Conservation (phyloP, 2,329 filamentous ascomycete species). For the Aureobasidium lini region DNA sequence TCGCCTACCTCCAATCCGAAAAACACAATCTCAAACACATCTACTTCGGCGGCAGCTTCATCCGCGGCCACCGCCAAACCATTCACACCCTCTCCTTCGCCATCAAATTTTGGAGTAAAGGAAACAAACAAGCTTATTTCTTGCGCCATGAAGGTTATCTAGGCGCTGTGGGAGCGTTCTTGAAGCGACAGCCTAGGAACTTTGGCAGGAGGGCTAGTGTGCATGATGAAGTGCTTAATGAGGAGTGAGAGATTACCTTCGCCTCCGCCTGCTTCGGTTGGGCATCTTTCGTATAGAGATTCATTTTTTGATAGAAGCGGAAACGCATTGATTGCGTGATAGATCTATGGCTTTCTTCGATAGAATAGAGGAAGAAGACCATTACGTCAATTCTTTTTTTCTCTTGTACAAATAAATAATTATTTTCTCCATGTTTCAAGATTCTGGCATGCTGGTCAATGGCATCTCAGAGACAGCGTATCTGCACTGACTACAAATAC, state of each 20-base stretch:
- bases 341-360: too few relatives aligned
- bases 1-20: constrained; percentile 93
- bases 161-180: constrained; percentile 85
- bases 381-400: too few relatives aligned
- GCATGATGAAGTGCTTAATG: neutral
- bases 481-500: too few relatives aligned
- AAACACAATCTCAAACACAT: constrained; percentile 87
- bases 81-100: constrained; percentile 97
- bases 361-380: too few relatives aligned
- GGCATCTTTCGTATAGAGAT: too few relatives aligned
- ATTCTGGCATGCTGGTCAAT: too few relatives aligned
- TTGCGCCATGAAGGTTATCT: constrained; percentile 92
- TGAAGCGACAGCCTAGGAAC: constrained; percentile 82
- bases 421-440: too few relatives aligned
- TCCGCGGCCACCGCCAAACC: constrained; percentile 90
- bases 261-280: too few relatives aligned
- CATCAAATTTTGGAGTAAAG: constrained; percentile 96
- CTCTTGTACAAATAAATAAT: too few relatives aligned
- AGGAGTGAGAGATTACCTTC: neutral
- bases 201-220: constrained; percentile 64
- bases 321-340: too few relatives aligned
- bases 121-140: constrained; percentile 91
- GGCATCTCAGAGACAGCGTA: too few relatives aligned
- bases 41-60: constrained; percentile 96
- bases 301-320: too few relatives aligned